Base-by-base conservation (phyloP, 768 basidiomycete genomes). In the Boletus sp. region DNA sequence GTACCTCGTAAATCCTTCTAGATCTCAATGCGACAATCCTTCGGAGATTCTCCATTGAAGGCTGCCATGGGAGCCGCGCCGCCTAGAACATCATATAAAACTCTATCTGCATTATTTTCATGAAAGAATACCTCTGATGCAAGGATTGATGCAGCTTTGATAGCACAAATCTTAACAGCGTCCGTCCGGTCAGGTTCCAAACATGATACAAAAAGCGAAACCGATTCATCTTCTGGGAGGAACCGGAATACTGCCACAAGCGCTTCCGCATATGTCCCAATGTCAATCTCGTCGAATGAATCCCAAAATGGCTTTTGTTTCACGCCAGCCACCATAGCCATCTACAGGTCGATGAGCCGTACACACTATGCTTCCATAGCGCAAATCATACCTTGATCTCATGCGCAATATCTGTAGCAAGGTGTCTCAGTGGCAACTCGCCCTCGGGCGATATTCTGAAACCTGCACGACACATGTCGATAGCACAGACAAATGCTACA, bases 101-200 rank as follows among this genome's bases (percentile, higher is more conserved):
- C 27, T 27, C 34, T 25, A 42, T 52, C 23, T 40, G 30, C 33
- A 47, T 37, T 6, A 14, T 27, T n/a, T 43, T 30, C 44, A 53
- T 25, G 21, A 25, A 47, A 8, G 61, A 72, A 53, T 63, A 84
- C 87, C 75, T 94, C 90, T 49, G 82, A 77, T 7, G 79, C 74
- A 32, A 93, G 66, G 0, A 83, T 88, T 38, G 89, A 70, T 60
- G 80, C 84, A 3, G 92, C 89, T 57, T 86, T 83, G 50, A 93
- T 76, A 2, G 80, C 92, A 54, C 83, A 82, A 11, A 87, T 81
- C 74, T 93, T 93, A 60, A 90, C 82, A 2, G 87, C 86, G 25
- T 92, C 88, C 1, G 89, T 87, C 30, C 87, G 81, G 61, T 91
- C 88, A 9, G 90, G 83, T 51, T 87, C 83, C 39, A 92, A 66